These are phyloP conservation scores for Thalassiosira hispida DNA, from an alignment of 352 stramenopile genomes.

Conservation along the genomic window DNA sequence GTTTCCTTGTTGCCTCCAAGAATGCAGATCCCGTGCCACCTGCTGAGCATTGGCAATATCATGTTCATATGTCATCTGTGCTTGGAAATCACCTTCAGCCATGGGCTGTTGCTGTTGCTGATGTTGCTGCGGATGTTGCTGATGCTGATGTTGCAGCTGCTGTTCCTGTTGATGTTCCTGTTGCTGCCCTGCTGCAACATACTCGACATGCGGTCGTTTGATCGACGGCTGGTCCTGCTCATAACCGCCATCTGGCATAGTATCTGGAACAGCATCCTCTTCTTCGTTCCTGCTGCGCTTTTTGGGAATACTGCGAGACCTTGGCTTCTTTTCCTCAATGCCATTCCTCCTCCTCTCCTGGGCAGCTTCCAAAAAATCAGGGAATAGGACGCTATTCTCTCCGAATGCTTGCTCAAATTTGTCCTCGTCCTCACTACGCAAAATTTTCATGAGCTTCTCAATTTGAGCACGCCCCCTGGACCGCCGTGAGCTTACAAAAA, in stretches of 20 bases:
- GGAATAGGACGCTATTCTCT: constrained; percentile 8
- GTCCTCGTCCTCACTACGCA: constrained; percentile 25
- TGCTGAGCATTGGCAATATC: constrained; percentile 2
- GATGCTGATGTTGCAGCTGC: too few relatives aligned
- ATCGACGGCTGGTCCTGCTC: neutral
- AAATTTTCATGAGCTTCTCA: constrained; percentile 25
- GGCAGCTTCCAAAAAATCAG: constrained; percentile 19
- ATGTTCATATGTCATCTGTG: neutral
- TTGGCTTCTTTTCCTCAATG: neutral
- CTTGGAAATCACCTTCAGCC: neutral
- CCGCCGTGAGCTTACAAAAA: constrained; percentile 9
- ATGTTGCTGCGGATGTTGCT: too few relatives aligned
- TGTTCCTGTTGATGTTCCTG: too few relatives aligned
- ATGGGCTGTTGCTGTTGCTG: neutral
- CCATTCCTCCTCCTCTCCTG: constrained; percentile 25
- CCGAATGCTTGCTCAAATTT: constrained; percentile 26
- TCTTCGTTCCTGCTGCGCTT: neutral
- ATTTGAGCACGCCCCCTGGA: constrained; percentile 18
- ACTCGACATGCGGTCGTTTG: neutral
- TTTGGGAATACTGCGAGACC: neutral
- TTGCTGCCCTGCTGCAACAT: neutral
- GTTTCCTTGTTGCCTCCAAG: neutral
- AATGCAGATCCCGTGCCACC: neutral
- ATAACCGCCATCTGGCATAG: neutral
- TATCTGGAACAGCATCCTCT: neutral